A percentile compares a stretch with the other conserved stretches of the same genome.
phyloP scores from a whole-genome alignment of 352 stramenopile species.

The Hyaloperonospora brassicae region DNA sequence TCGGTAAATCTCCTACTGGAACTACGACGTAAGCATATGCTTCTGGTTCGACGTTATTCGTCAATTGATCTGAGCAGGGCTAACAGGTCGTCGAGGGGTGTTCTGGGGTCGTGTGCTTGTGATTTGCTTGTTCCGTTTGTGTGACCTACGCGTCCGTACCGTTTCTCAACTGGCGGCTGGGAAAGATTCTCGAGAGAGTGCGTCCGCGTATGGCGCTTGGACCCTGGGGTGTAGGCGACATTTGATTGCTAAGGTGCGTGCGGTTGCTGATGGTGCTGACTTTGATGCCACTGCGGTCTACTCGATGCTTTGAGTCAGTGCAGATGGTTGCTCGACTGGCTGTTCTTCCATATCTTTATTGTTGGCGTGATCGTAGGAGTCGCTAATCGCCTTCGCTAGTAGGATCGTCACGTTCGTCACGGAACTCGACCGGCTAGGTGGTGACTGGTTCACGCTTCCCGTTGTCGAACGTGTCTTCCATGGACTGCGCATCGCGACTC shows the following conservation, averaged over 20 bases:
- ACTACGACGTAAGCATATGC: constrained; percentile 13
- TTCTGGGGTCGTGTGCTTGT: neutral
- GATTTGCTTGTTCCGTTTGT: too few relatives aligned
- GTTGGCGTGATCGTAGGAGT: too few relatives aligned
- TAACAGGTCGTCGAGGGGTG: too few relatives aligned
- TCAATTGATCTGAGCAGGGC: too few relatives aligned
- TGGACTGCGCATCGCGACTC: neutral
- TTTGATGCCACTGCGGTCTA: neutral
- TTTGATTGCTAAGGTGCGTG: too few relatives aligned
- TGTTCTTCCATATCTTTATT: neutral
- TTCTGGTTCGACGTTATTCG: neutral
- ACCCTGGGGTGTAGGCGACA: too few relatives aligned
- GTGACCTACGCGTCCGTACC: too few relatives aligned
- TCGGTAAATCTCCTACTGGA: constrained; percentile 19
- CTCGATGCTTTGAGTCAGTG: neutral
- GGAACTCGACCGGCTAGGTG: too few relatives aligned
- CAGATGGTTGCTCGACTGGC: neutral
- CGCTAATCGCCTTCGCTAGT: too few relatives aligned
- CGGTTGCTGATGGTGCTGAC: too few relatives aligned
- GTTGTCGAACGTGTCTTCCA: neutral
- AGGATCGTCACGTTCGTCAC: too few relatives aligned
- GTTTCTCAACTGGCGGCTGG: neutral
- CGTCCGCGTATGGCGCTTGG: neutral
- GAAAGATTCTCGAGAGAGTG: neutral
- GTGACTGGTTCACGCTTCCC: too few relatives aligned